phyloP scores from a whole-genome alignment of 495 filamentous ascomycete genomes.

The Penicillium herquei region DNA sequence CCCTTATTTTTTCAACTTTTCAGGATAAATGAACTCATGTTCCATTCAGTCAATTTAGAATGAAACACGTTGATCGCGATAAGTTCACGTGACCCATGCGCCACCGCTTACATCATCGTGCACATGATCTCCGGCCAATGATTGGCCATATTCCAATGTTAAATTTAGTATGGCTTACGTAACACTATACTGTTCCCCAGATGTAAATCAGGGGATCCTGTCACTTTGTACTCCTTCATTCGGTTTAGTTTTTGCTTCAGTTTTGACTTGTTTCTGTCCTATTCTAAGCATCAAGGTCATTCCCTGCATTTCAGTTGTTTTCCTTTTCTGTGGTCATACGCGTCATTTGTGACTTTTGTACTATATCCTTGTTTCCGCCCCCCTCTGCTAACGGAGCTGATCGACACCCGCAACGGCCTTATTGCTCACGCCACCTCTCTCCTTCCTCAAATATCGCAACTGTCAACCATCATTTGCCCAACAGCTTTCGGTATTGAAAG shows the following conservation, averaged over 20 bases:
- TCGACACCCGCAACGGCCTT: slow-evolving; percentile 21
- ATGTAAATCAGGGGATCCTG: slow-evolving; percentile 17
- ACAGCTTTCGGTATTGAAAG: no score
- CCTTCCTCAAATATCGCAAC: slow-evolving; percentile 8
- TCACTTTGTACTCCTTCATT: neutral
- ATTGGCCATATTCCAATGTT: no score
- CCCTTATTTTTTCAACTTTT: neutral
- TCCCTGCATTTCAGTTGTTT: neutral
- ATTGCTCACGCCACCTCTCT: slow-evolving; percentile 21
- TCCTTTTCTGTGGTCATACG: slow-evolving; percentile 10
- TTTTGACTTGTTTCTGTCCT: neutral
- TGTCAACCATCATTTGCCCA: neutral
- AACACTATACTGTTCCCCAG: slow-evolving; percentile 6
- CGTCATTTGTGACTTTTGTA: slow-evolving; percentile 19
- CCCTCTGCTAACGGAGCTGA: slow-evolving; percentile 18
- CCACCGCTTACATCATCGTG: slow-evolving; percentile 19
- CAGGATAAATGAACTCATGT: neutral
- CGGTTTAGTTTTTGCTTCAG: neutral
- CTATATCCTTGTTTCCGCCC: slow-evolving; percentile 22
- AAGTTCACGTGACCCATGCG: slow-evolving; percentile 9
- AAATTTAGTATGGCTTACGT: no score
- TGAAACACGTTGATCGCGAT: slow-evolving; percentile 16
- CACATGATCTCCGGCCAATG: neutral
- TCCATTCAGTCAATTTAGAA: slow-evolving; percentile 4
- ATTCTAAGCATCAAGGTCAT: neutral